Percentiles rank a stretch among this genome's conserved stretches.
Evolutionary conservation across 352 stramenopile species (phyloP).

Genomic region (Globisporangium spiculum): DNA sequence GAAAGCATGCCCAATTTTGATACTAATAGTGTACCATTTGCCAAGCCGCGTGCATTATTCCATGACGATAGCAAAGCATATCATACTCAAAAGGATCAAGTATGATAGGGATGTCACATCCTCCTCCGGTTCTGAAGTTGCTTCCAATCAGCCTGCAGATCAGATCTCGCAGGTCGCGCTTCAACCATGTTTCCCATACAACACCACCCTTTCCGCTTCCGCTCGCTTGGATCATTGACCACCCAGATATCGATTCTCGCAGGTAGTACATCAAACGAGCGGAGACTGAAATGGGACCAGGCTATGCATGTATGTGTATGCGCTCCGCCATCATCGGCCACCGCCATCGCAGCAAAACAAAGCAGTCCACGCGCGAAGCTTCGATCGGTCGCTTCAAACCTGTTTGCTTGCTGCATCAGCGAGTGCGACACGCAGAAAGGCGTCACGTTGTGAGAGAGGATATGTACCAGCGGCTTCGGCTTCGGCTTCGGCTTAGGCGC

Average conservation of each 20-base stretch:
- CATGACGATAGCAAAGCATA: not conserved
- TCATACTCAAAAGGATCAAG: not conserved
- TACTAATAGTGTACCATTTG: too few species aligned
- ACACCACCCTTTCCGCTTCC: not conserved
- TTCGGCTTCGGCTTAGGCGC: not conserved
- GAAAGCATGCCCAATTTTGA: too few species aligned
- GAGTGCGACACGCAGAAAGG: slow-evolving; percentile 6
- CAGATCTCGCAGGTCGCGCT: slow-evolving; percentile 2
- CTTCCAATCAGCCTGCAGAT: not conserved
- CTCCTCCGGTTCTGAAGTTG: not conserved
- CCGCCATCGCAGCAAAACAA: not conserved
- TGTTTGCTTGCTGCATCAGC: not conserved
- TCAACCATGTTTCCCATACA: not conserved
- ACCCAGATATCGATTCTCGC: not conserved
- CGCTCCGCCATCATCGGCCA: not conserved
- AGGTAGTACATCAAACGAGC: not conserved
- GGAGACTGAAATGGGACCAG: not conserved
- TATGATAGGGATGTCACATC: not conserved
- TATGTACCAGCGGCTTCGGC: slow-evolving; percentile 1
- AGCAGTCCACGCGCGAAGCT: not conserved
- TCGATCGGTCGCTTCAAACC: not conserved
- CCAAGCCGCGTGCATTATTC: too few species aligned
- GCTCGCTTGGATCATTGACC: not conserved
- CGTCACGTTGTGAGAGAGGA: slow-evolving; percentile 7
- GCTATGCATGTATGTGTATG: not conserved